Conservation (phyloP, 164 flowering plant species). For the Chimonanthus praecox region DNA sequence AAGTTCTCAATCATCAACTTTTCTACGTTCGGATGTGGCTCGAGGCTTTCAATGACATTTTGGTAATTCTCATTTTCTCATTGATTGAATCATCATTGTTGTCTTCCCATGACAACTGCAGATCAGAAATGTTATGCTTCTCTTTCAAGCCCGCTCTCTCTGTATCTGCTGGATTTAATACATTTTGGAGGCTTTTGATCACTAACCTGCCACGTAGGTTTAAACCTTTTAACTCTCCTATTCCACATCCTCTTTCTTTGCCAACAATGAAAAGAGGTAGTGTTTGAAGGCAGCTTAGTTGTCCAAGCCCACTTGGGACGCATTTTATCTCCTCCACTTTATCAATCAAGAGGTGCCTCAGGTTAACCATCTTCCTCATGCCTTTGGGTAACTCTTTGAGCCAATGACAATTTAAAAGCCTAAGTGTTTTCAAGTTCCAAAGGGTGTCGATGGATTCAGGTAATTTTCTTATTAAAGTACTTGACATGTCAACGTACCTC, state of each 20-base stretch:
- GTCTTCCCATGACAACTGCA: slow-evolving; percentile 1
- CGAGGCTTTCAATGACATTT: slow-evolving; percentile 11
- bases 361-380: not conserved
- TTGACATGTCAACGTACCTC: slow-evolving; percentile 2
- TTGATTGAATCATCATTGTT: not conserved
- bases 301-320: slow-evolving; percentile 6
- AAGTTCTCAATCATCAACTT: slow-evolving; percentile 13
- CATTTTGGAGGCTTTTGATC: slow-evolving; percentile 3
- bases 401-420: slow-evolving; percentile 9
- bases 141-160: slow-evolving; percentile 3
- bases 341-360: slow-evolving; percentile 9
- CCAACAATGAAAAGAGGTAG: slow-evolving; percentile 18
- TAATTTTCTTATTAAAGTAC: not conserved
- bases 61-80: not conserved
- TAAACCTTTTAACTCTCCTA: not conserved
- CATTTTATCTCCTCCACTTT: not conserved
- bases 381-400: slow-evolving; percentile 13
- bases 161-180: not conserved
- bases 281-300: slow-evolving; percentile 9
- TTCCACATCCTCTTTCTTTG: not conserved
- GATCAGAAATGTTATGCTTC: not conserved
- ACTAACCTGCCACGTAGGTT: slow-evolving; percentile 3
- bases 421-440: slow-evolving; percentile 17
- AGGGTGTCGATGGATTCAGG: slow-evolving; percentile 22
- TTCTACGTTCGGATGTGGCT: slow-evolving; percentile 20